Base-by-base conservation (phyloP, 2,329 filamentous ascomycete genomes). In the Septoria linicola region DNA sequence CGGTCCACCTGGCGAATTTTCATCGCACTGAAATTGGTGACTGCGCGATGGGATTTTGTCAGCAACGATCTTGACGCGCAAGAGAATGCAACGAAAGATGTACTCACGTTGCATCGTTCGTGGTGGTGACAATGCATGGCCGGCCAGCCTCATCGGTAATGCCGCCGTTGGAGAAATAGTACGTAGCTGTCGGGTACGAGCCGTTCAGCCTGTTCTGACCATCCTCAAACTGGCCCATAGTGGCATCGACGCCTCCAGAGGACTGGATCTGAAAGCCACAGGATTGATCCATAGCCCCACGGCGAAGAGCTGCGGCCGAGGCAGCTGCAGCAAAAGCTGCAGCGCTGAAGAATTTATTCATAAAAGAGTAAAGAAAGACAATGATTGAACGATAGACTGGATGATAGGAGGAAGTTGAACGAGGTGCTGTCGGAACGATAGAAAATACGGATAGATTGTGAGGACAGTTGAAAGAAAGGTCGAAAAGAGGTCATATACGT, bases 101-200 rank as follows among this genome's bases (percentile, higher is more conserved):
- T 34, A 5, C 42, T 45, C 23, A 45, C 11, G 54, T 53, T 3
- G 46, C 54, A 23, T 56, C 54, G 46, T 56, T 51, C 31, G 36
- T 42, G 31, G 32, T 34, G 21, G 54, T 56, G 17, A 56, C 54
- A 10, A 56, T 21, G 63, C 84, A 87, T 27, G 39, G 31, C 19
- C 41, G 48, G 5, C 48, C 48, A 7, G 32, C 32, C 6, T 36
- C 43, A 31, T 57, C 51, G 10, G 47, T 46, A 31, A 58, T 53
- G 5, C 49, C 45, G 45, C 51, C 55, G 32, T 58, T 54, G 31
- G 30, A 43, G 41, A 51, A 46, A 46, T 54, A 54, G 53, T 56
- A 56, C 3, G 53, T 56, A 19, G 50, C 53, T 6, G 53, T 46
- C 5, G 56, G 17, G 34, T 54, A 54, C 39, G 41, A 47, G n/a